Base-by-base conservation (phyloP, 805 yeast genomes). In the Metschnikowia lochheadii region DNA sequence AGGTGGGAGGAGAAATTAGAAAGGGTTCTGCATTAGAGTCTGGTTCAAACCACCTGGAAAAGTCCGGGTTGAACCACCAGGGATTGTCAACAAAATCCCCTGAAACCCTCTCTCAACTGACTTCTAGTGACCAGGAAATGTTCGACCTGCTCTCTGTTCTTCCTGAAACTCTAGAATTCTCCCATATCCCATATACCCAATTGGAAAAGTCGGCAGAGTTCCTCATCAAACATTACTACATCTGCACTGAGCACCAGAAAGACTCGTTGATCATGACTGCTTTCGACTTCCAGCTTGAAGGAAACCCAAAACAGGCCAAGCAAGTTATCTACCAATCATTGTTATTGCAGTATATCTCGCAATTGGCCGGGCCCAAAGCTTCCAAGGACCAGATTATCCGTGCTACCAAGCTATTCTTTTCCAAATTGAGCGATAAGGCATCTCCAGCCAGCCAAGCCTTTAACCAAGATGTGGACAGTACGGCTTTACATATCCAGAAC, bases 191-290 rank as follows among this genome's bases (percentile, higher is more conserved):
- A 1, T 56, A 66, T 3, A 69, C 71, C 17, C 76, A 85, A 43
- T 72, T 81, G 40, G 61, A 68, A n/a, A 65, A 69, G 48, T 74
- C 84, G 58, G 77, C 82, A 55, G 70, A 68, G 46, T 83, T 72
- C 66, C 70, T 87, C 56, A 70, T 76, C 41, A 64, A 63, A 64
- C 88, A 85, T 66, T 81, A 87, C 37, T 75, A 78, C 51, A 87
- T 94, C 50, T 81, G 91, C 45, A 81, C 82, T 3, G 89, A 85
- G 56, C 83, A 84, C 54, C 97, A 94, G 64, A 89, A 91, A 63
- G 98, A 94, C 66, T 89, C 96, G 0, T 79, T 94, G 52, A 75
- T 91, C 64, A 91, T 92, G 97, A 84, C 85, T 18, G 95, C 97
- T 0, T 94, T 94, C 66, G 96, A 92, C 61, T 73, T 76, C 49